phyloP scores from a whole-genome alignment of 2,329 filamentous ascomycete genomes.

The Fusarium sacchari region DNA sequence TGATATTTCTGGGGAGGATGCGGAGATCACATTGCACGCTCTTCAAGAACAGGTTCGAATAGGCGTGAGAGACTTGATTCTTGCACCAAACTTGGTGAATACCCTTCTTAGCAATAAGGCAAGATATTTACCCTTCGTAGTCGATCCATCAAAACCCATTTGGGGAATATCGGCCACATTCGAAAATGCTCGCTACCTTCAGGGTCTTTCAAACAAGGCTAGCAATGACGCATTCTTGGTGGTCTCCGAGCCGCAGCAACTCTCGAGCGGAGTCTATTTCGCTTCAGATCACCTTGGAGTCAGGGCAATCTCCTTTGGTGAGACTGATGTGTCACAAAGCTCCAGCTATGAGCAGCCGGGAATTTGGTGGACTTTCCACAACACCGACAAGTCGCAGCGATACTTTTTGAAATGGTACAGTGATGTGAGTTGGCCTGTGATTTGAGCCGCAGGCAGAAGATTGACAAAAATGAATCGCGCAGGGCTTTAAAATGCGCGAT shows the following conservation, averaged over 20 bases:
- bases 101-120: neutral
- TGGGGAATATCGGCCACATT: neutral
- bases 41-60: constrained; percentile 4
- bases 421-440: neutral
- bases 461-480: neutral
- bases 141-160: neutral
- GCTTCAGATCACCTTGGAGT: constrained; percentile 1
- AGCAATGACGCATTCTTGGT: neutral
- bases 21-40: neutral
- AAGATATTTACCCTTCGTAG: neutral
- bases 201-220: neutral
- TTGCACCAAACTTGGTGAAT: neutral
- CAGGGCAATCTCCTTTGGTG: neutral
- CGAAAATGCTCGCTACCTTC: neutral
- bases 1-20: neutral
- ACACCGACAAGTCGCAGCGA: neutral
- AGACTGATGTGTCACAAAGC: neutral
- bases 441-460: too few relatives aligned
- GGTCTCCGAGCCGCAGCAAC: neutral
- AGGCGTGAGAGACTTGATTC: neutral
- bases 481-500: constrained; percentile 11
- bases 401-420: neutral
- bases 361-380: constrained; percentile 4
- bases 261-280: neutral
- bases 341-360: neutral